Percentiles rank a stretch among this genome's conserved stretches.
phyloP scores from a whole-genome alignment of 495 filamentous ascomycete genomes.

The Penicillium diatomitis region DNA sequence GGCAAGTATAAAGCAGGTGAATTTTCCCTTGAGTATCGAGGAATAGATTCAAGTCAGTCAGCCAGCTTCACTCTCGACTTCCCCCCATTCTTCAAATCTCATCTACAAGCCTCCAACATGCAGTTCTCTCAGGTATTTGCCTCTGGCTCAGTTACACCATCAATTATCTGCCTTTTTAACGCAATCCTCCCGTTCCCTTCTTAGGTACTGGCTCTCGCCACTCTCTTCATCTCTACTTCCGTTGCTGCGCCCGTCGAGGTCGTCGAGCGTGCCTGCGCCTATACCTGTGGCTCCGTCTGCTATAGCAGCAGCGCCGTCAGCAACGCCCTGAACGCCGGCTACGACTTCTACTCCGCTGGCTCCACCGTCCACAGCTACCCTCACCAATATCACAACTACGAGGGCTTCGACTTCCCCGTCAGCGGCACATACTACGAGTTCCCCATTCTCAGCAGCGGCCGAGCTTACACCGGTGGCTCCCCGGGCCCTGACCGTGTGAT shows the following conservation, averaged over 20 bases:
- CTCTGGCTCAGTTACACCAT: not conserved
- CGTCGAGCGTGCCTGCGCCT: slow-evolving; percentile 39
- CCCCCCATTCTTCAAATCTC: not conserved
- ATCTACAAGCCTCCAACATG: slow-evolving; percentile 13
- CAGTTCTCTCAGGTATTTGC: slow-evolving; percentile 20
- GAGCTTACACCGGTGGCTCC: slow-evolving; percentile 51
- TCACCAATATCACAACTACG: slow-evolving; percentile 65
- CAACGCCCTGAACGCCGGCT: slow-evolving; percentile 42
- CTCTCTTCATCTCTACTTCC: slow-evolving; percentile 28
- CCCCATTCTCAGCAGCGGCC: slow-evolving; percentile 49
- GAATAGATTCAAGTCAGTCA: not conserved
- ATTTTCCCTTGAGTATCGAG: not conserved
- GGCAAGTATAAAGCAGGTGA: too few relatives aligned
- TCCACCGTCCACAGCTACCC: slow-evolving; percentile 50
- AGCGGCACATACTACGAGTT: slow-evolving; percentile 63
- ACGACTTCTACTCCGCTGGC: slow-evolving; percentile 37
- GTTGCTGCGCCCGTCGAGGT: slow-evolving; percentile 37
- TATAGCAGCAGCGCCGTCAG: slow-evolving; percentile 40
- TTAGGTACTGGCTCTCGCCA: slow-evolving; percentile 17
- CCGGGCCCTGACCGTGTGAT: slow-evolving; percentile 67
- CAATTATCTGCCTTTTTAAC: not conserved
- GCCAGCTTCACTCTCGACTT: not conserved
- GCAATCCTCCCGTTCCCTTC: not conserved
- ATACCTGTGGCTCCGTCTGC: slow-evolving; percentile 42
- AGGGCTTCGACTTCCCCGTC: slow-evolving; percentile 59